Evolutionary conservation across 1,139 yeast genomes (phyloP).

Genomic region (Hemisphaericaspora xylanilytica): DNA sequence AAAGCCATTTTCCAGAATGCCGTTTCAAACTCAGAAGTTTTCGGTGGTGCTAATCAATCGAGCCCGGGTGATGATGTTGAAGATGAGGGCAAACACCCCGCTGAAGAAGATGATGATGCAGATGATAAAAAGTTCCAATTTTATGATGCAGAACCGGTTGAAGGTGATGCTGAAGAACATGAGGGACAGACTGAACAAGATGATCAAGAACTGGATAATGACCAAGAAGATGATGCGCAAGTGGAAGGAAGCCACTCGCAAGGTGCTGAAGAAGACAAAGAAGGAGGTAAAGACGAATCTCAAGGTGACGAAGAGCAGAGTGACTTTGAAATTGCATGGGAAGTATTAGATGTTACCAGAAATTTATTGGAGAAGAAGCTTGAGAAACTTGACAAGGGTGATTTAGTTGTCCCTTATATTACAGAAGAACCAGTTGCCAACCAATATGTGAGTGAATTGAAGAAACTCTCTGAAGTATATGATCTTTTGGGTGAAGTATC

Average conservation of each 20-base stretch:
- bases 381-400: slow-evolving; percentile 21
- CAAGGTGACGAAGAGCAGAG: slow-evolving; percentile 52
- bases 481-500: slow-evolving; percentile 88
- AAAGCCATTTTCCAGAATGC: slow-evolving; percentile 78
- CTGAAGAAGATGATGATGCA: slow-evolving; percentile 14
- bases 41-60: slow-evolving; percentile 53
- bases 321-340: slow-evolving; percentile 90
- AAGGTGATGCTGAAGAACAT: slow-evolving; percentile 43
- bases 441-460: slow-evolving; percentile 35
- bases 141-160: slow-evolving; percentile 48
- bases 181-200: slow-evolving; percentile 44
- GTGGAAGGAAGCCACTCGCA: no score
- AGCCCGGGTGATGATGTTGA: slow-evolving; percentile 17
- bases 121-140: slow-evolving; percentile 51
- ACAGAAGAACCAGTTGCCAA: slow-evolving; percentile 28
- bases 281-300: slow-evolving; percentile 18
- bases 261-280: slow-evolving; percentile 25
- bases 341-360: slow-evolving; percentile 72
- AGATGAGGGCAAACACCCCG: slow-evolving; percentile 20
- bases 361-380: slow-evolving; percentile 54
- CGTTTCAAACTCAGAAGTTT: slow-evolving; percentile 70
- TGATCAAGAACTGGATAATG: slow-evolving; percentile 27
- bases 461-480: slow-evolving; percentile 70
- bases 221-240: slow-evolving; percentile 26
- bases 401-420: slow-evolving; percentile 21